Evolutionary conservation across 2,329 filamentous ascomycete genomes (phyloP).

Genomic region (Fusarium transvaalense): DNA sequence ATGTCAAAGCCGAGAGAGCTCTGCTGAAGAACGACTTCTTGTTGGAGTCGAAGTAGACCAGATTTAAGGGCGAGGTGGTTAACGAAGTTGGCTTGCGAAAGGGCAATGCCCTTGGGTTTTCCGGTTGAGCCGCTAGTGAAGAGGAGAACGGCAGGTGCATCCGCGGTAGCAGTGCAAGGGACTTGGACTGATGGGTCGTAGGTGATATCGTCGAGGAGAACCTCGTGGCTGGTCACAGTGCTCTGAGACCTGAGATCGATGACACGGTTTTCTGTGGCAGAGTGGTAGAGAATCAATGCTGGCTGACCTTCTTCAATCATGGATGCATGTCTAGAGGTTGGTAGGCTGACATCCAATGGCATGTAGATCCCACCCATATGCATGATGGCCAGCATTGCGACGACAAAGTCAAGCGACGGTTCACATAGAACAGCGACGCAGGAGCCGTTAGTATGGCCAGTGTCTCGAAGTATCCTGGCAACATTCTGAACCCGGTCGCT

Average conservation of each 20-base stretch:
- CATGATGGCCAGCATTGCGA: neutral
- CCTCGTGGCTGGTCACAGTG: neutral
- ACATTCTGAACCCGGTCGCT: neutral
- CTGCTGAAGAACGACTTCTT: slow-evolving; percentile 15
- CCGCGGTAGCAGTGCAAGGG: neutral
- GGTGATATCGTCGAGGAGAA: neutral
- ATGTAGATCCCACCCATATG: neutral
- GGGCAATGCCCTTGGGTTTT: slow-evolving; percentile 15
- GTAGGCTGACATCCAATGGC: neutral
- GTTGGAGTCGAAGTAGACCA: neutral
- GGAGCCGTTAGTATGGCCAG: neutral
- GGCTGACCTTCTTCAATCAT: neutral
- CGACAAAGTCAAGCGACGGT: neutral
- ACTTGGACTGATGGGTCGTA: too few species aligned
- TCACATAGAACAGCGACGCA: neutral
- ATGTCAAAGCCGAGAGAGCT: slow-evolving; percentile 33
- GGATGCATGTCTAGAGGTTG: neutral
- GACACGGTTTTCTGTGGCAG: neutral
- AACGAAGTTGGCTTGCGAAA: slow-evolving; percentile 2
- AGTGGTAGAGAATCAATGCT: neutral
- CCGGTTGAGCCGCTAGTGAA: slow-evolving; percentile 31
- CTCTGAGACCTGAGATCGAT: neutral
- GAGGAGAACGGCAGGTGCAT: slow-evolving; percentile 3
- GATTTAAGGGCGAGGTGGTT: slow-evolving; percentile 5
- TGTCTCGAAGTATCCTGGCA: neutral